Percentiles rank a stretch among this genome's conserved stretches.
Conservation (phyloP, 2,329 filamentous ascomycete genomes). For the Rhinocladiella mackenziei region DNA sequence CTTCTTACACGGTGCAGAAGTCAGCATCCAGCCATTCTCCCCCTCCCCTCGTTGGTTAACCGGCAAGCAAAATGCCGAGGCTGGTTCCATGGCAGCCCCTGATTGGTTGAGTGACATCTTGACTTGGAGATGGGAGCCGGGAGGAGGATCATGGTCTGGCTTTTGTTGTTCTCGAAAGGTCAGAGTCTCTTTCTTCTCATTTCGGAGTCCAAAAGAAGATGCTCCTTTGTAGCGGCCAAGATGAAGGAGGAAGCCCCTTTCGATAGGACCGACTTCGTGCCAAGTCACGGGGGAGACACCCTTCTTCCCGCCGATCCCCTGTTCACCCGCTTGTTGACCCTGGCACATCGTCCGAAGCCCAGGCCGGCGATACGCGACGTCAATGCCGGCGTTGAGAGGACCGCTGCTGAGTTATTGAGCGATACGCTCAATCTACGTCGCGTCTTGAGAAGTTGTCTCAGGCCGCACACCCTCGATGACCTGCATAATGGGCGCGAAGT, state of each 20-base stretch:
- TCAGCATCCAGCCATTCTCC: too few relatives aligned
- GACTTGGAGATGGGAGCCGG: slow-evolving; percentile 2
- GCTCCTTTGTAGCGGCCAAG: too few relatives aligned
- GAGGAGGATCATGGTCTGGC: too few relatives aligned
- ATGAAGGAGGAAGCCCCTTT: slow-evolving; percentile 17
- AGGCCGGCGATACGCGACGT: slow-evolving; percentile 34
- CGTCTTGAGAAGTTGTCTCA: slow-evolving; percentile 23
- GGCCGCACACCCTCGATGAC: slow-evolving; percentile 23
- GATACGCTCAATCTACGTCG: slow-evolving; percentile 34
- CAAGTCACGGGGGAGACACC: slow-evolving; percentile 31
- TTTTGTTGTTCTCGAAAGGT: too few relatives aligned
- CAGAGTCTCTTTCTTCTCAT: neutral
- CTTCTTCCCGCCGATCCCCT: slow-evolving; percentile 35
- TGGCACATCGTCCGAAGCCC: slow-evolving; percentile 30
- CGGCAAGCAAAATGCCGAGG: slow-evolving; percentile 14
- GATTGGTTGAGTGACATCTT: slow-evolving; percentile 10
- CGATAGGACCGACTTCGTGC: slow-evolving; percentile 31
- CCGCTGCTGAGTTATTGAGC: slow-evolving; percentile 34
- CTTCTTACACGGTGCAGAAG: too few relatives aligned
- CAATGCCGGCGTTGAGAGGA: slow-evolving; percentile 34
- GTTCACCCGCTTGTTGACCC: slow-evolving; percentile 35
- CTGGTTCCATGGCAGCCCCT: too few relatives aligned
- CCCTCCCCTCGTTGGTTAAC: slow-evolving; percentile 8
- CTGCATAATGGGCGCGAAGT: slow-evolving; percentile 33
- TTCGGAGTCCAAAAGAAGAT: neutral